These are phyloP conservation scores for Saraca asoca DNA, from an alignment of 331 rosid species.

Conservation along the genomic window DNA sequence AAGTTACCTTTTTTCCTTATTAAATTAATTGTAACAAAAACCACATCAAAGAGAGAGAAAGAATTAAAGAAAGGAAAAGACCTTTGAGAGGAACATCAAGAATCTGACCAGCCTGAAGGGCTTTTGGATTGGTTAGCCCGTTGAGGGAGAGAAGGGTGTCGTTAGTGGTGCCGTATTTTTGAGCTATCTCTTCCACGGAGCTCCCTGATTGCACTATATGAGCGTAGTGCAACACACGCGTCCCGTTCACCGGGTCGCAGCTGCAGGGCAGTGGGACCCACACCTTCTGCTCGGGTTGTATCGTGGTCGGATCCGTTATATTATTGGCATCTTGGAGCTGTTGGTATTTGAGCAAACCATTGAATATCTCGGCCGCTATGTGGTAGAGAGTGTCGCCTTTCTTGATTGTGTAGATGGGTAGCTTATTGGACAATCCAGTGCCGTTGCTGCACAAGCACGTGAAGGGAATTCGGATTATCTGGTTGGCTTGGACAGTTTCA, in stretches of 20 bases:
- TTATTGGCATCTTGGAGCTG: constrained; percentile 48
- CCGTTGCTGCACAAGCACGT: constrained; percentile 54
- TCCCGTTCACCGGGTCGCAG: constrained; percentile 61
- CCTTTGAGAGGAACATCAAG: constrained; percentile 88
- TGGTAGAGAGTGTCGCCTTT: constrained; percentile 41
- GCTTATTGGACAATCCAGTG: constrained; percentile 48
- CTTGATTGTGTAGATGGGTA: constrained; percentile 51
- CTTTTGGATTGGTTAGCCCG: constrained; percentile 40
- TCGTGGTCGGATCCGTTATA: constrained; percentile 19
- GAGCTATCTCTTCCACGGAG: constrained; percentile 46
- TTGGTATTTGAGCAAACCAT: constrained; percentile 36
- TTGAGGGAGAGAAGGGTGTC: constrained; percentile 51
- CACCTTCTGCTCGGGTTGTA: constrained; percentile 40
- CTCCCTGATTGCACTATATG: constrained; percentile 28
- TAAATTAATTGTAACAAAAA: not conserved
- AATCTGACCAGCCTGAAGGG: constrained; percentile 53
- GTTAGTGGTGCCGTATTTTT: constrained; percentile 44
- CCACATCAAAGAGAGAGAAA: not conserved
- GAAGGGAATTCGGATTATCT: constrained; percentile 55
- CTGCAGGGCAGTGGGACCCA: constrained; percentile 88
- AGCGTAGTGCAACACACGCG: constrained; percentile 67
- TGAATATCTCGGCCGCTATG: constrained; percentile 53
- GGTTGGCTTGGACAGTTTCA: not conserved
- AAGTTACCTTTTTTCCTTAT: no score
- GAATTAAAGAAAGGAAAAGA: not conserved